Base-by-base conservation (phyloP, 2,329 filamentous ascomycete species). In the Chaetomiaceae sp. region DNA sequence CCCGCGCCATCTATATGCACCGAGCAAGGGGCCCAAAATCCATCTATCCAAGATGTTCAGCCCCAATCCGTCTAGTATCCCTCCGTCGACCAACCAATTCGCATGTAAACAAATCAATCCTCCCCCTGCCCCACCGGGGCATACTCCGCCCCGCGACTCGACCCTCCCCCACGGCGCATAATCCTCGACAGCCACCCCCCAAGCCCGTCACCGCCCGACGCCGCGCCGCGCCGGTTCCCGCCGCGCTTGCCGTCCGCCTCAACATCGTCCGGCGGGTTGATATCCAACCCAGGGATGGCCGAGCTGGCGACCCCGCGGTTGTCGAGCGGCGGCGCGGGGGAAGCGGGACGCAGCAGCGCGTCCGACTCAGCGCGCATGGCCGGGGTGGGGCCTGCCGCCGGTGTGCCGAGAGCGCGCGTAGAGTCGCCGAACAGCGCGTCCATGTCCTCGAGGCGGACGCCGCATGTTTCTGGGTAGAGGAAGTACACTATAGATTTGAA, bases 391-490 rank as follows among this genome's bases (percentile, higher is more conserved):
- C 73, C 83, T n/a, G 83, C 79, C 35, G 76, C 74, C 1, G 85
- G 90, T 0, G 91, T 95, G 33, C 73, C 76, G 40, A 87, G 83
- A 10, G 84, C 79, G 2, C 88, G 90, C 20, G 87, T 93, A 29
- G 90, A 87, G 65, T 98, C 93, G 54, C 93, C 93, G 61, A 98
- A 98, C 14, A 98, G 70, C 3, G 81, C 78, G 63, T 95, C 88
- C 93, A 98, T 98, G 57, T 98, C 93, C 68, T 98, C 93, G 41
- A 98, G 76, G 47, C 90, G 84, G 48, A 98, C 83, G 59, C 94
- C 94, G 56, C 90, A 93, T 0, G 93, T 98, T 68, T 98, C 93
- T 24, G 93, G 93, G 65, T 97, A 98, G 56, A 95, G 79, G 68
- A 97, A 97, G 69, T 91, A 98, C 7, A 98, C 93, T 96, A 54